Percentiles rank a stretch among this genome's conserved stretches.
Evolutionary conservation across 176 grass and related monocot genomes (phyloP).

Genomic region (Oryza glaberrima): DNA sequence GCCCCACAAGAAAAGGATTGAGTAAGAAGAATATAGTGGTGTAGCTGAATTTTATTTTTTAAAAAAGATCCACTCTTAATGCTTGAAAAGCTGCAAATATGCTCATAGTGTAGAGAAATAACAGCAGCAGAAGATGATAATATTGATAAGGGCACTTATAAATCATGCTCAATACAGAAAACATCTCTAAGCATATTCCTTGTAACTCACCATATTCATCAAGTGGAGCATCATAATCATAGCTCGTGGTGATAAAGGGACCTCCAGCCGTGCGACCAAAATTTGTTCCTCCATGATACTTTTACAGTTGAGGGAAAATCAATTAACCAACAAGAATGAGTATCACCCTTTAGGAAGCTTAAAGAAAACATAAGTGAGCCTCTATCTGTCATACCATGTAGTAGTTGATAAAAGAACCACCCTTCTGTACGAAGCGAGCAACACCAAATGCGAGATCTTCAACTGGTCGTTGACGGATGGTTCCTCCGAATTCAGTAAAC

Average conservation of each 20-base stretch:
- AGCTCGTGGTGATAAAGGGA: conserved; percentile 99
- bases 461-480: conserved; percentile 79
- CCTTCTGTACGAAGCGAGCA: conserved; percentile 96
- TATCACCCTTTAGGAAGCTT: neutral
- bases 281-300: conserved; percentile 99
- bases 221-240: conserved; percentile 99
- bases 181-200: neutral
- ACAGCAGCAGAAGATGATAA: neutral
- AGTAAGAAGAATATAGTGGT: neutral
- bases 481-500: conserved; percentile 98
- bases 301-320: conserved; percentile 38
- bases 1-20: neutral
- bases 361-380: conserved; percentile 20
- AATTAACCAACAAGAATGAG: conserved; percentile 25
- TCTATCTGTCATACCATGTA: conserved; percentile 74
- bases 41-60: neutral
- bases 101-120: conserved; percentile 13
- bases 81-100: neutral
- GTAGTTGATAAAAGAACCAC: conserved; percentile 99
- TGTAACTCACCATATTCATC: conserved; percentile 90
- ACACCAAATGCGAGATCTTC: conserved; percentile 95
- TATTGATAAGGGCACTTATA: neutral
- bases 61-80: neutral
- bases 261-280: conserved; percentile 96
- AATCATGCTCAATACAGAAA: conserved; percentile 1